Conservation (phyloP, 2,329 filamentous ascomycete species). For the Leptodontidium sp. region DNA sequence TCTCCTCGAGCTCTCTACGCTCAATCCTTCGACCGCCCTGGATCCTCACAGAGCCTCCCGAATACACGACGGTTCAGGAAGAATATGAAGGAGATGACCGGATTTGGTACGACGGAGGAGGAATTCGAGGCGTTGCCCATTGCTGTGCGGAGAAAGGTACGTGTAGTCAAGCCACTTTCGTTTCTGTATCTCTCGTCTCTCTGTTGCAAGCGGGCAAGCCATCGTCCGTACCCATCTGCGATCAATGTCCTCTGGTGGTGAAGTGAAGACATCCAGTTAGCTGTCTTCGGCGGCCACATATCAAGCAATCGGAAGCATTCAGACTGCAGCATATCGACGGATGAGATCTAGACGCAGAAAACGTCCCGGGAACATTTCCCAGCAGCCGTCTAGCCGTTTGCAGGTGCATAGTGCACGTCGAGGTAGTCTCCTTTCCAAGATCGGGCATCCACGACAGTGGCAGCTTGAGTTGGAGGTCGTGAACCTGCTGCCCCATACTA, state of each 20-base stretch:
- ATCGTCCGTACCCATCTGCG: background rate
- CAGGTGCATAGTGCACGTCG: conserved; percentile 7
- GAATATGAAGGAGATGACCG: conserved; percentile 45
- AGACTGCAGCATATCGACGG: conserved; percentile 1
- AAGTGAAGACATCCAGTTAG: background rate
- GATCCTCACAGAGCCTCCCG: conserved; percentile 38
- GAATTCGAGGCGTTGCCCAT: conserved; percentile 60
- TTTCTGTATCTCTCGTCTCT: conserved; percentile 11
- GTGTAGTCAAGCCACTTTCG: conserved; percentile 36
- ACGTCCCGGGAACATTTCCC: background rate
- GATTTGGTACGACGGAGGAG: conserved; percentile 50
- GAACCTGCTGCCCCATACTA: background rate
- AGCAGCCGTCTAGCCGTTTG: conserved; percentile 12
- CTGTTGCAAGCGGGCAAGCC: background rate
- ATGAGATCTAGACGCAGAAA: conserved; percentile 1
- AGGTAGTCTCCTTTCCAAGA: background rate
- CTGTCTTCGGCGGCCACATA: background rate
- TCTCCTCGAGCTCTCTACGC: conserved; percentile 41
- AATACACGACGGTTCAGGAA: conserved; percentile 38
- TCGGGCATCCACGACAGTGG: background rate
- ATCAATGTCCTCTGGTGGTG: conserved; percentile 1
- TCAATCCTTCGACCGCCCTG: conserved; percentile 42
- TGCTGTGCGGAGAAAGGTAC: conserved; percentile 61
- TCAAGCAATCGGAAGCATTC: conserved; percentile 1
- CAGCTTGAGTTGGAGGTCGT: background rate